A percentile compares a stretch with the other conserved stretches of the same genome.
These are phyloP conservation scores for Saksenaea vasiformis DNA, from an alignment of 371 early-diverging fungal genomes.

Conservation along the genomic window DNA sequence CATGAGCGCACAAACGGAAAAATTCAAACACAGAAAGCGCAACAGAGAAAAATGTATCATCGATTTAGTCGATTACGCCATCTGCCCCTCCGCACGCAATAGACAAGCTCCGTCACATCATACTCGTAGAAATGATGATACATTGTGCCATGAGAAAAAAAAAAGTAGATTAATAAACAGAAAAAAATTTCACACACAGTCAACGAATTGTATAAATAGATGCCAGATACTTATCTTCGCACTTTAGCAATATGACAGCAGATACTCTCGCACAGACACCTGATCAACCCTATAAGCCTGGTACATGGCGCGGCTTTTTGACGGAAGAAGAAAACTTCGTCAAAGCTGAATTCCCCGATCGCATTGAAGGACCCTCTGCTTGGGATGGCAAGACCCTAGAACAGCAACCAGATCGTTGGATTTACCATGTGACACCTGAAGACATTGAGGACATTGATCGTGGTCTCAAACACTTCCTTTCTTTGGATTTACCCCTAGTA, in stretches of 20 bases:
- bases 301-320: conserved; percentile 28
- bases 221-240: background rate
- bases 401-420: conserved; percentile 39
- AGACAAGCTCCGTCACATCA: conserved; percentile 5
- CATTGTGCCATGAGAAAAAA: background rate
- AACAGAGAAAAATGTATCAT: background rate
- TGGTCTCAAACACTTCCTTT: conserved; percentile 34
- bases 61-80: background rate
- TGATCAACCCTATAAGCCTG: conserved; percentile 5
- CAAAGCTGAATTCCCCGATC: conserved; percentile 32
- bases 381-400: conserved; percentile 50
- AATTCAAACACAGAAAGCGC: background rate
- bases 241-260: background rate
- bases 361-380: conserved; percentile 35
- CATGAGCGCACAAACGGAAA: background rate
- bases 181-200: background rate
- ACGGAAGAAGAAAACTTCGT: conserved; percentile 18
- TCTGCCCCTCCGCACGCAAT: background rate
- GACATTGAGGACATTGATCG: conserved; percentile 43
- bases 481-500: conserved; percentile 28
- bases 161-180: background rate
- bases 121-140: background rate
- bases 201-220: background rate
- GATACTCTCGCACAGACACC: background rate
- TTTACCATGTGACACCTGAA: conserved; percentile 35